Base-by-base conservation (phyloP, 1,139 yeast species). In the Yamadazyma buinensis region DNA sequence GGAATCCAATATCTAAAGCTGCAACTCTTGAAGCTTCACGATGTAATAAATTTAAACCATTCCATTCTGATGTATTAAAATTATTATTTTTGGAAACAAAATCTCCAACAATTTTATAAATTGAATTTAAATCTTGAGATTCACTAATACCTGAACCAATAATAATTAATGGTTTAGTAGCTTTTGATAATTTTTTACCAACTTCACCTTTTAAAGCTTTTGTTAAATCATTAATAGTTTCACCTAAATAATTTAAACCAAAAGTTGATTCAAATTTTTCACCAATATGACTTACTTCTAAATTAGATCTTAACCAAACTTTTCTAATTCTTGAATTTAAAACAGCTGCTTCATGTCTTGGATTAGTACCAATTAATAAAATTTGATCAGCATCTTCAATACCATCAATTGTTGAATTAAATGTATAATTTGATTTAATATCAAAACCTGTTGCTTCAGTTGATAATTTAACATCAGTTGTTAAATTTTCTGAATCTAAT, bases 341-440 rank as follows among this genome's bases (percentile, higher is more conserved):
- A 12, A 85, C 95, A 29, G 95, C 88, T 40, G 95, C 95, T 66
- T 86, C 95, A 53, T 77, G 88, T 58, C 95, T 77, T 48, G 95
- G 95, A 67, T 86, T 86, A 34, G 95, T 80, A 43, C 95, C 95
- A 39, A 85, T 74, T 48, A 85, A 70, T 51, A 85, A 69, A 43
- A 85, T 81, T 51, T 77, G 84, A 56, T 85, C 95, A 35, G 94
- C 90, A 37, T 79, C 82, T 60, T 84, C 95, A 46, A 86, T 73
- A 35, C 95, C 95, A 42, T 75, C 80, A 45, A 86, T 80, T 29
- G 87, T 72, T 10, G 95, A 76, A 72, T 84, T 85, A 73, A 86
- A 85, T 35, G 81, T 66, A 58, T 84, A 86, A 67, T 84, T 84
- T 15, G 95, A 74, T 62, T 95, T 80, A 49, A 85, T 57, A 54